Base-by-base conservation (phyloP, 2,329 filamentous ascomycete genomes). In the Aureobasidium sp. region DNA sequence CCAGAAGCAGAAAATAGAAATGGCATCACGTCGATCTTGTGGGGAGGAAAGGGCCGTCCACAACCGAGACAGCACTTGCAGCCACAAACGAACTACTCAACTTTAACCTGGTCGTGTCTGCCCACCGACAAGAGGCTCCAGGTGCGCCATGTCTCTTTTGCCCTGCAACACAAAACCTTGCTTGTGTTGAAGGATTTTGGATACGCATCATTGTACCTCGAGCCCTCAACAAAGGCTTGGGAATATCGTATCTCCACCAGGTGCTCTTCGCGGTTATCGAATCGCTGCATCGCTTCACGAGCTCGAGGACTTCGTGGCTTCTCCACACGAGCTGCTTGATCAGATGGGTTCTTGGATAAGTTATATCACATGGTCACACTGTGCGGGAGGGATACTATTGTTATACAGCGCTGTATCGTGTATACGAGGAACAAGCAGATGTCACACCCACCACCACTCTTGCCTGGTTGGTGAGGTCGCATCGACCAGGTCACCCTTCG, bases 1-100 rank as follows among this genome's bases (percentile, higher is more conserved):
- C 27, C 25, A 30, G 29, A 59, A n/a, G 44, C 27, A 49, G 44
- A 59, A 59, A 59, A 59, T 59, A 59, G 57, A 59, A 32, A 32
- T 58, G 32, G 16, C 30, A 48, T 37, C 54, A 47, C 44, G 57
- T 59, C 57, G 57, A 59, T 59, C 57, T 41, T 39, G 34, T 50
- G 44, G 57, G 36, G 41, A 25, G 32, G 21, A 58, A 13, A 42
- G 39, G 42, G 34, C 54, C 54, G 42, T 15, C 32, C 41, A 30
- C 42, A 48, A 48, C 54, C 54, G 54, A 58, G 53, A 58, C 21
- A 29, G 21, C 21, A 21, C 21, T 21, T 21, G 21, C 21, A 21
- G 25, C 54, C 30, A 58, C 29, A 34, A 47, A 48, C 54, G 42
- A 58, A 37, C 54, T 27, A 47, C 32, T 21, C 54, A 58, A 58